These are phyloP conservation scores for Cryptococcus sp. DNA, from an alignment of 1,284 basidiomycete genomes.

Conservation along the genomic window DNA sequence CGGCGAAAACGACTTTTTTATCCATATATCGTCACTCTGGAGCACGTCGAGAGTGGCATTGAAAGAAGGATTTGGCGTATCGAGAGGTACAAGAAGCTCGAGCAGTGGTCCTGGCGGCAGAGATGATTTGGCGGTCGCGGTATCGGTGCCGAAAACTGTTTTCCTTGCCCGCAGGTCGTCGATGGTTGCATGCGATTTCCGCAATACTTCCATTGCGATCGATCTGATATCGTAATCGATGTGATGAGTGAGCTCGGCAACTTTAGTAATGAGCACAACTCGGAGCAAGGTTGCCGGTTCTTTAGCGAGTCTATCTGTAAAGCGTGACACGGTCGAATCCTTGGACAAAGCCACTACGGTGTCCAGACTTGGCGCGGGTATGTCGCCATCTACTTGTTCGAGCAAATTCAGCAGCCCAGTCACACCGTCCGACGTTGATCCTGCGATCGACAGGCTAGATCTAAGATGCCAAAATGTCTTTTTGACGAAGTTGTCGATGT, in stretches of 20 bases:
- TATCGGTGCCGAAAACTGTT: neutral
- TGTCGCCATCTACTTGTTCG: conserved; percentile 35
- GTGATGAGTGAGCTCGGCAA: conserved; percentile 8
- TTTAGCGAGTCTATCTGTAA: neutral
- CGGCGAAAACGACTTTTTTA: neutral
- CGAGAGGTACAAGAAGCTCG: neutral
- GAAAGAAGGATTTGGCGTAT: neutral
- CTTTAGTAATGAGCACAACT: conserved; percentile 9
- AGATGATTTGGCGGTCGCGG: neutral
- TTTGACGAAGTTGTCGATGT: conserved; percentile 13
- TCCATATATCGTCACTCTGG: neutral
- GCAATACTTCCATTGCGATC: conserved; percentile 17
- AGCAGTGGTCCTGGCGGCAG: neutral
- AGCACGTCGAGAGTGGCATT: neutral
- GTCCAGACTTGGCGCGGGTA: conserved; percentile 50
- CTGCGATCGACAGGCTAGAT: conserved; percentile 59
- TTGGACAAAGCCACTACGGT: conserved; percentile 14
- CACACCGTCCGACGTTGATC: conserved; percentile 61
- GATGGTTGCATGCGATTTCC: conserved; percentile 7
- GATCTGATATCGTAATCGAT: conserved; percentile 15
- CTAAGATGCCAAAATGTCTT: conserved; percentile 77
- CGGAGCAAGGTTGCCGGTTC: conserved; percentile 1
- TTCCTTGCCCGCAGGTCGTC: neutral
- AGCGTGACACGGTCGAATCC: neutral
- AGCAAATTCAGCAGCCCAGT: conserved; percentile 71